Evolutionary conservation across 352 stramenopile genomes (phyloP), one percentile per base, ranked within the genome.

Genomic region (Phytophthora meadii): DNA sequence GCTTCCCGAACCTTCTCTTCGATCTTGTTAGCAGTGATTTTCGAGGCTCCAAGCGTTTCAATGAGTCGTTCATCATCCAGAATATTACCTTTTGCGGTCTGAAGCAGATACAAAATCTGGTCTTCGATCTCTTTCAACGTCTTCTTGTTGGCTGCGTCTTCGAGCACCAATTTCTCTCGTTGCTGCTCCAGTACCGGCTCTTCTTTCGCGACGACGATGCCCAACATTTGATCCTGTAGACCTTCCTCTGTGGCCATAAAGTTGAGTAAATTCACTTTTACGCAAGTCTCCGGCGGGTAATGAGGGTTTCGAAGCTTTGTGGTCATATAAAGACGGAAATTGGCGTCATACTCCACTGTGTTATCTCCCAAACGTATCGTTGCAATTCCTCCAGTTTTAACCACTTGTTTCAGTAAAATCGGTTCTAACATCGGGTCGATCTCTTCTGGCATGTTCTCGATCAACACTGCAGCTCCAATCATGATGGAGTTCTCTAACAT

Each of bases 241-340:
- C 96, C 96, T 65, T 98, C 93, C 48, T 96, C 80, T 0, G 96
- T 99, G 11, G 94, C 94, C 89, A 98, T 98, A 52, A 99, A 99
- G 68, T 99, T 99, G 28, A 99, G 74, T 58, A 99, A 69, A 64
- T 98, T 98, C 2, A 98, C 95, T 65, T 98, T 98, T n/a, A 98
- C 95, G 57, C 92, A 98, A 19, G 94, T 89, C 69, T 98, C 96
- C 0, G 96, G 94, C 17, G 92, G 85, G 66, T 98, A 98, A 60
- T 98, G 94, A 32, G 96, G 96, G 54, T 98, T 98, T 0, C 84
- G 79, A 8, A 98, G 65, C 63, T 98, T 98, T 4, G 95, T 98
- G 4, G 93, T 98, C 77, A 98, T 97, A 70, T 98, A 98, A 15
- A 98, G 50, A 0, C 90, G 84, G 68, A 99, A 99, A 56, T 94